These are phyloP conservation scores for Aurifilum marmelostoma DNA, from an alignment of 2,329 filamentous ascomycete species.

Conservation along the genomic window DNA sequence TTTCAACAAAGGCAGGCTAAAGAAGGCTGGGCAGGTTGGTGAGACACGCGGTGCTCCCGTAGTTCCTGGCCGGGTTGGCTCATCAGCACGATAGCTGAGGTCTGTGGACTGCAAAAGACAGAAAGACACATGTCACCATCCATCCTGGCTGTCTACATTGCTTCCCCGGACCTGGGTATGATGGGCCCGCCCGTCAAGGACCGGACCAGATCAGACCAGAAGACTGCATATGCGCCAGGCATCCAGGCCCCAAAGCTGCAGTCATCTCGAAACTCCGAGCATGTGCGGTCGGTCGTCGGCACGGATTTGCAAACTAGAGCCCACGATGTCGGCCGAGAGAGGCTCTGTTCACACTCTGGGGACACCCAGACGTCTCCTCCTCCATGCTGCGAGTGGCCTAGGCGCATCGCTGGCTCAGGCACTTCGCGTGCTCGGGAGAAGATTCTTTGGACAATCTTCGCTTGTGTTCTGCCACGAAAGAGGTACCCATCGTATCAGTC, in stretches of 20 bases:
- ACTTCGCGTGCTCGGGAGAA: constrained; percentile 1
- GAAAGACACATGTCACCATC: background rate
- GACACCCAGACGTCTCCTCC: background rate
- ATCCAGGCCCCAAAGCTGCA: background rate
- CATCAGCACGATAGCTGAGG: background rate
- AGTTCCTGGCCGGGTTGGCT: background rate
- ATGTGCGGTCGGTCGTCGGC: constrained; percentile 2
- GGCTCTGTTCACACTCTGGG: background rate
- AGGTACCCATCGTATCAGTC: background rate
- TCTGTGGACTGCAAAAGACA: constrained; percentile 5
- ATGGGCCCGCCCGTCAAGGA: constrained; percentile 4
- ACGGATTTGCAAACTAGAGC: background rate
- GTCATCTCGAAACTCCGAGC: constrained; percentile 9
- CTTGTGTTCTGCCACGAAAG: background rate
- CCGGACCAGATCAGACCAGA: background rate
- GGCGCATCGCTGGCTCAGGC: background rate
- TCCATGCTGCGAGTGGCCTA: background rate
- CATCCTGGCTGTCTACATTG: background rate
- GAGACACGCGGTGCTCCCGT: background rate
- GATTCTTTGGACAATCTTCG: constrained; percentile 1
- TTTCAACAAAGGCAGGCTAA: background rate
- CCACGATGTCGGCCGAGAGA: constrained; percentile 3
- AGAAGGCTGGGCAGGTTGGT: background rate
- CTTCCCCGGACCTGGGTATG: background rate
- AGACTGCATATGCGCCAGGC: background rate